A percentile compares a stretch with the other conserved stretches of the same genome.
phyloP scores from a whole-genome alignment of 2,329 filamentous ascomycete species.

The Phyllachora maydis region DNA sequence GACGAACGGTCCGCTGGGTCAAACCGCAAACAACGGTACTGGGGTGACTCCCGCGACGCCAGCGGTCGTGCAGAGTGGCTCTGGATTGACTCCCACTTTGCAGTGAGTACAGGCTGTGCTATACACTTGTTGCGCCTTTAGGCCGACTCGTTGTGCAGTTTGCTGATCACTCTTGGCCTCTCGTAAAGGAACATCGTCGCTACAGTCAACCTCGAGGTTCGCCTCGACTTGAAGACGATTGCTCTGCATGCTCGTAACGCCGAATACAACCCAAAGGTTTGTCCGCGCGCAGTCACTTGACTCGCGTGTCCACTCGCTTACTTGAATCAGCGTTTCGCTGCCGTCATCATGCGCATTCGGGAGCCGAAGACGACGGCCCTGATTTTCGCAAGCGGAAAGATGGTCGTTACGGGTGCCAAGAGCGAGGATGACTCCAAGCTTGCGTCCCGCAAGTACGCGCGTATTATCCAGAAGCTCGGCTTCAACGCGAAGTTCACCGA shows the following conservation, averaged over 20 bases:
- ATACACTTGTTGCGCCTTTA: no score
- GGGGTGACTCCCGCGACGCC: conserved; percentile 80
- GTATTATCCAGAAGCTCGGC: conserved; percentile 98
- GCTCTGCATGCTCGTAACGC: conserved; percentile 94
- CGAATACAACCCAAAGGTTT: conserved; percentile 37
- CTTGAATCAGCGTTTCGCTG: conserved; percentile 98
- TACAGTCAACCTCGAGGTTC: conserved; percentile 94
- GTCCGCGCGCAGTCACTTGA: no score
- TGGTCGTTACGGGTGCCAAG: conserved; percentile 97
- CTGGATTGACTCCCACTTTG: conserved; percentile 75
- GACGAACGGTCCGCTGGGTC: conserved; percentile 30
- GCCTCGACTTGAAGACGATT: conserved; percentile 95
- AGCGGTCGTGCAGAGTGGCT: conserved; percentile 57
- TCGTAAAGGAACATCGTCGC: conserved; percentile 89
- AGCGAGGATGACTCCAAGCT: conserved; percentile 96
- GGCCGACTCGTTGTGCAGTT: no score
- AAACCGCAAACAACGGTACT: conserved; percentile 44
- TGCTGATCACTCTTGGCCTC: conserved; percentile 14
- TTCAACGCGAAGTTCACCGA: conserved; percentile 99
- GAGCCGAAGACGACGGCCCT: conserved; percentile 96
- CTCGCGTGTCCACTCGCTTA: no score
- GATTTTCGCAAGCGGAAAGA: conserved; percentile 97
- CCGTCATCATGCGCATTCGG: conserved; percentile 98
- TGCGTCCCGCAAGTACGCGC: conserved; percentile 90
- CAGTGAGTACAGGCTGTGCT: conserved; percentile 64